Base-by-base conservation (phyloP, 163 green algal species). In the Chloromonas sp. region DNA sequence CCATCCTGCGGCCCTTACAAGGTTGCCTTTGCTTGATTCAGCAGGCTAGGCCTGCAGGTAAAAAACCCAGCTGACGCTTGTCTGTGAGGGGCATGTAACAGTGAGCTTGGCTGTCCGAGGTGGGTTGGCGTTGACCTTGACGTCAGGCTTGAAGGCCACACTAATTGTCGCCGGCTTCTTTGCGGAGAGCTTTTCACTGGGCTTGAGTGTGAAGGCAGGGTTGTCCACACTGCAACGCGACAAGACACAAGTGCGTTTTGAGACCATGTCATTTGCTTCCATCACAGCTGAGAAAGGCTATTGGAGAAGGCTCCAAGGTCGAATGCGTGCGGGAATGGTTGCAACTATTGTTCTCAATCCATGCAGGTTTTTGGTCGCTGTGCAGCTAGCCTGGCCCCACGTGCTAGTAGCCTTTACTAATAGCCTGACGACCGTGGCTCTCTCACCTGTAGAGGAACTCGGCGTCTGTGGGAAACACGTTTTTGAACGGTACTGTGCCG, bases 141-240 rank as follows among this genome's bases (percentile, higher is more conserved):
- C 36, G 13, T 92, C 87, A 58, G 89, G 90, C 86, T 94, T 95
- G 88, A 90, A 96, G 3, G 58, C 83, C 62, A 97, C 86, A 2
- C 66, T 85, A 15, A 96, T 92, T 74, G 81, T 92, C n/a, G 88
- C 84, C 0, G 82, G 61, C 88, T 95, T 94, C 87, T 97, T 97
- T 60, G 93, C 80, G 8, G 70, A 66, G n/a, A 97, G 87, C 58
- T 88, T 91, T 84, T 96, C 93, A 2, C 14, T 86, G 0, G 86
- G 13, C 85, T 93, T 93, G 3, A 89, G 71, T 2, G 79, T 78
- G 86, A 97, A 97, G 3, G 89, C 88, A 2, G 93, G 91, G 85
- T 97, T 97, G 85, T 97, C 94, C 14, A 95, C 88, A 60, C 83
- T 84, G 78, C 70, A 36, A 36, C 36, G 36, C 36, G 36, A 36